Base-by-base conservation (phyloP, 495 filamentous ascomycete genomes). In the Lindgomyces ingoldianus region DNA sequence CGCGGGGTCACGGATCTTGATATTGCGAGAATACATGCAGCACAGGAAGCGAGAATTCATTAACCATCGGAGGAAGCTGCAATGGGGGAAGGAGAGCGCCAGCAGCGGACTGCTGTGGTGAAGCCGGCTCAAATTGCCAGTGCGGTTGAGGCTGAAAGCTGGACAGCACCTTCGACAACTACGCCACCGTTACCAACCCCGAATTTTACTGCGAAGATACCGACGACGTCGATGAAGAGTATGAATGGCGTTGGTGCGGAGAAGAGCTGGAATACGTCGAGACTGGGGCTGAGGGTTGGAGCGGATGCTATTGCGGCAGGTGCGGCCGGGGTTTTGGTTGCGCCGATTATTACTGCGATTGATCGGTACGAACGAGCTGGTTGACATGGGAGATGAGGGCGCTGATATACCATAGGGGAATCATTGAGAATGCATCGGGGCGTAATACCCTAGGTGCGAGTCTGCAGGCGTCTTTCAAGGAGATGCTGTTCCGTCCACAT, bases 351-450 rank as follows among this genome's bases (percentile, higher is more conserved):
- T 60, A 89, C 89, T 11, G 87, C 95, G 41, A 94, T 98, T 78
- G 93, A 96, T 39, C 33, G 33, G 33, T 39, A 39, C 6, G 33
- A 6, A 14, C 6, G 33, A 39, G 6, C 33, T 6, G 33, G 14
- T 39, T 39, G 33, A 39, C 6, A 39, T 39, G 6, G 6, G 33
- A 39, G 33, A 39, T 39, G 6, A 14, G 33, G 14, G 6, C 14
- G 33, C 33, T 39, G 33, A 39, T 39, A 14, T 39, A 6, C 6
- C 33, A 14, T 75, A 96, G 91, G 55, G 90, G 87, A 11, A 96
- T 98, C 70, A 96, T 97, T 76, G 92, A 97, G 77, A 96, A 96
- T 78, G 90, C 93, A 16, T 91, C 91, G 44, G 93, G 91, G 68
- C 84, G 87, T 57, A 81, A 82, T 65, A 82, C 88, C n/a, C 86